A percentile compares a stretch with the other conserved stretches of the same genome.
phyloP scores from a whole-genome alignment of 768 basidiomycete genomes.

The Hygrophorus russula region DNA sequence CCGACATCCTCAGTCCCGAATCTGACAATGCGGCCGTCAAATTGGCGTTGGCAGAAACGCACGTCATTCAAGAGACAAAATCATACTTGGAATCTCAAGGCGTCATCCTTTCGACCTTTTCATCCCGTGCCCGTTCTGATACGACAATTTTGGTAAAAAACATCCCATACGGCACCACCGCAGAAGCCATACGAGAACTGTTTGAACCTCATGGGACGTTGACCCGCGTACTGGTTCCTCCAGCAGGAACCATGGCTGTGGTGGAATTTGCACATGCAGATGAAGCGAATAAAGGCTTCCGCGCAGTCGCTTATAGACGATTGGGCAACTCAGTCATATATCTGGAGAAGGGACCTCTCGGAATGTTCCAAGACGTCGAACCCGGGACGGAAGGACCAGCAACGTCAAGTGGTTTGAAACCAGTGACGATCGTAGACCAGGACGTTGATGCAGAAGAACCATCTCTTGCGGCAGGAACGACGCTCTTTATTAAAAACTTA shows the following conservation, averaged over 20 bases:
- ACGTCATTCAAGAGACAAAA: constrained; percentile 92
- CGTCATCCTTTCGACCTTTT: constrained; percentile 50
- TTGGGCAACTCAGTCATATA: constrained; percentile 87
- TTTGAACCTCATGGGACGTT: constrained; percentile 71
- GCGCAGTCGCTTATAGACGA: constrained; percentile 75
- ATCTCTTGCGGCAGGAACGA: constrained; percentile 54
- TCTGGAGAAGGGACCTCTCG: constrained; percentile 83
- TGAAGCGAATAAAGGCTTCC: constrained; percentile 69
- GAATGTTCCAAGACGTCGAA: constrained; percentile 56
- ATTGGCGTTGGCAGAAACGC: constrained; percentile 92
- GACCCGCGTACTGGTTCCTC: constrained; percentile 68
- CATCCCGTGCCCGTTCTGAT: constrained; percentile 47
- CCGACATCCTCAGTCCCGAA: constrained; percentile 81
- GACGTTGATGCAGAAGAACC: constrained; percentile 23
- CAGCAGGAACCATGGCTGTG: constrained; percentile 86
- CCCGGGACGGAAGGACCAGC: neutral
- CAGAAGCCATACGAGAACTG: constrained; percentile 63
- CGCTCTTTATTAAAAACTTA: constrained; percentile 91
- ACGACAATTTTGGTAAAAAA: constrained; percentile 91
- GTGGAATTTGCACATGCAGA: constrained; percentile 72
- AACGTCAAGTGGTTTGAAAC: constrained; percentile 13
- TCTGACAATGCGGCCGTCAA: constrained; percentile 77
- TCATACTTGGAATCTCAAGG: constrained; percentile 75
- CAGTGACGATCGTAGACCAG: constrained; percentile 35
- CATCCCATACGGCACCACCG: constrained; percentile 83